Conservation (phyloP, 495 filamentous ascomycete species). For the Daldinia childiae region DNA sequence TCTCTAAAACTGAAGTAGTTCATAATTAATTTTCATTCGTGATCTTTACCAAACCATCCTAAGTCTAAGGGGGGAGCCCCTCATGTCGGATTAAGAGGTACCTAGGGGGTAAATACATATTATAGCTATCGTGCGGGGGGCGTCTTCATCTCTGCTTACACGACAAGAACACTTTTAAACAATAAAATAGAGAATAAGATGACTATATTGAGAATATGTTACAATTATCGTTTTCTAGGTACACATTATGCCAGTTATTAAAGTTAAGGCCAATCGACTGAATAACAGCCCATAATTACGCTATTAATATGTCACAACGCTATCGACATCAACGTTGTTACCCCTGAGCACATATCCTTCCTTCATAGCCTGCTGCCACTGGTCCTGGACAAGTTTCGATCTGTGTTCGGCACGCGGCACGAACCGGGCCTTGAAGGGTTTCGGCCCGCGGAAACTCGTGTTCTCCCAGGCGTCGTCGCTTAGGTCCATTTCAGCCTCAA, state of each 20-base stretch:
- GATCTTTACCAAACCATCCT: no score
- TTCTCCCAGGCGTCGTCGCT: constrained; percentile 30
- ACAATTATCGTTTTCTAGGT: background rate
- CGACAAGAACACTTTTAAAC: no score
- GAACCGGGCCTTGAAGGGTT: constrained; percentile 17
- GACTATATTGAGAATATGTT: no score
- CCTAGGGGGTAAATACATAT: no score
- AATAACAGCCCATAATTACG: background rate
- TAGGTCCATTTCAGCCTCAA: constrained; percentile 36
- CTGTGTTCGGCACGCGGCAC: constrained; percentile 32
- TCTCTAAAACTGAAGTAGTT: background rate
- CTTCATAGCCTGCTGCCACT: constrained; percentile 41
- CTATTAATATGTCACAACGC: constrained; percentile 2
- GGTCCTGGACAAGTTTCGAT: constrained; percentile 29
- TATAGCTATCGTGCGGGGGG: no score
- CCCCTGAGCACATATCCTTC: constrained; percentile 33
- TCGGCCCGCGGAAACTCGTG: constrained; percentile 6
- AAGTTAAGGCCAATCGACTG: background rate
- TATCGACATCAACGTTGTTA: constrained; percentile 11
- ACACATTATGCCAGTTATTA: background rate
- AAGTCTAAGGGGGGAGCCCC: no score
- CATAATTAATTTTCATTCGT: no score
- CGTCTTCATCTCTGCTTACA: no score
- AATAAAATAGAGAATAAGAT: no score
- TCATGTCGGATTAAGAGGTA: no score